A percentile compares a stretch with the other conserved stretches of the same genome.
phyloP scores from a whole-genome alignment of 116 monocot genomes.

The Phalaenopsis hybrid region DNA sequence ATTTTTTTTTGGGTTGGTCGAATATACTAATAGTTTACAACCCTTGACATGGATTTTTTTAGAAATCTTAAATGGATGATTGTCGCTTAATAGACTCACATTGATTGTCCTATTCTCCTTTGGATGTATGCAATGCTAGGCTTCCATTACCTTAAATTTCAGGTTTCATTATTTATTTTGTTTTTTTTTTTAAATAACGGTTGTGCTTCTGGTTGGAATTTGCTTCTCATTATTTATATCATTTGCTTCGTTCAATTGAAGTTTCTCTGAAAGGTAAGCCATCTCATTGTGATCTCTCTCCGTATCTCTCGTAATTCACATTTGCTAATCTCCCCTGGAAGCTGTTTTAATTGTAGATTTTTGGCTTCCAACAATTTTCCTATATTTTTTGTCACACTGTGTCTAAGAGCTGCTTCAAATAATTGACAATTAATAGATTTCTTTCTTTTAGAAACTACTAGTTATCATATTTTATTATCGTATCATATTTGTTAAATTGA shows the following conservation, averaged over 20 bases:
- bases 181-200: not conserved
- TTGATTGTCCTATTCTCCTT: not conserved
- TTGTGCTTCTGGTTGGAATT: slow-evolving; percentile 1
- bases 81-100: not conserved
- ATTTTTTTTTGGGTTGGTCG: not conserved
- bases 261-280: not conserved
- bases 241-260: not conserved
- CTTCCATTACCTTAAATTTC: not conserved
- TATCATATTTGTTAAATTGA: not conserved
- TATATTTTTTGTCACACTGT: not conserved
- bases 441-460: not conserved
- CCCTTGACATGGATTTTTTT: not conserved
- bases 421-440: not conserved
- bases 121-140: not conserved
- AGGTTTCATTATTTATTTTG: not conserved
- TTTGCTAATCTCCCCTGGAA: not conserved
- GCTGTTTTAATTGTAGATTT: not conserved
- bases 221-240: not conserved
- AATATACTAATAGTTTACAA: not conserved
- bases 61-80: not conserved
- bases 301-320: not conserved
- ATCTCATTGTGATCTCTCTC: not conserved
- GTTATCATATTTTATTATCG: not conserved
- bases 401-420: not conserved
- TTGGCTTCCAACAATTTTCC: not conserved